phyloP scores from a whole-genome alignment of 2,329 filamentous ascomycete species.

The Berkeleyomyces basicola region DNA sequence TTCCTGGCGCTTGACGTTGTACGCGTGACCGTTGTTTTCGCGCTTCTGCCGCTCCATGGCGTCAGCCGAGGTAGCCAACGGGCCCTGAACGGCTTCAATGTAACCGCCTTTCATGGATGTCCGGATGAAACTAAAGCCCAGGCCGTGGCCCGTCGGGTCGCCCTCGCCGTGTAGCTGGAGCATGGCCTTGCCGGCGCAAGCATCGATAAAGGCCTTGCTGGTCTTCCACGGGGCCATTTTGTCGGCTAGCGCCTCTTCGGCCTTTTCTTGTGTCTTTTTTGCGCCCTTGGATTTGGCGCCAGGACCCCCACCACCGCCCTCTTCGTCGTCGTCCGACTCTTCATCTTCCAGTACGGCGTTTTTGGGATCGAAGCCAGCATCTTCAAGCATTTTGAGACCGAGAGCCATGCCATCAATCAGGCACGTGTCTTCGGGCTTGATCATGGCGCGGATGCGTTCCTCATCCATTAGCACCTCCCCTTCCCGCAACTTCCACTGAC shows the following conservation, averaged over 20 bases:
- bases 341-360: slow-evolving; percentile 48
- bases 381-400: slow-evolving; percentile 74
- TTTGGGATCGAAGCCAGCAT: slow-evolving; percentile 66
- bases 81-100: slow-evolving; percentile 60
- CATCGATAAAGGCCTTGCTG: slow-evolving; percentile 90
- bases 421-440: slow-evolving; percentile 91
- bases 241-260: slow-evolving; percentile 60
- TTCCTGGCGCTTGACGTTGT: slow-evolving; percentile 93
- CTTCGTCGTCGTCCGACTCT: slow-evolving; percentile 31
- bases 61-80: slow-evolving; percentile 54
- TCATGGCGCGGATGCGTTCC: slow-evolving; percentile 64
- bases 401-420: slow-evolving; percentile 94
- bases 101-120: slow-evolving; percentile 98
- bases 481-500: slow-evolving; percentile 60
- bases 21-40: slow-evolving; percentile 83
- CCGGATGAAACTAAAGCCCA: slow-evolving; percentile 93
- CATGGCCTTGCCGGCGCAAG: slow-evolving; percentile 92
- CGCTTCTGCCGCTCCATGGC: slow-evolving; percentile 77
- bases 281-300: slow-evolving; percentile 20
- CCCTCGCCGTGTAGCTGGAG: slow-evolving; percentile 85
- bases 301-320: slow-evolving; percentile 24
- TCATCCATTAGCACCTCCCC: slow-evolving; percentile 67
- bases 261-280: slow-evolving; percentile 31
- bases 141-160: slow-evolving; percentile 81
- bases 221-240: slow-evolving; percentile 93